Base-by-base conservation (phyloP, 2,329 filamentous ascomycete genomes). In the Aureobasidium sp. region DNA sequence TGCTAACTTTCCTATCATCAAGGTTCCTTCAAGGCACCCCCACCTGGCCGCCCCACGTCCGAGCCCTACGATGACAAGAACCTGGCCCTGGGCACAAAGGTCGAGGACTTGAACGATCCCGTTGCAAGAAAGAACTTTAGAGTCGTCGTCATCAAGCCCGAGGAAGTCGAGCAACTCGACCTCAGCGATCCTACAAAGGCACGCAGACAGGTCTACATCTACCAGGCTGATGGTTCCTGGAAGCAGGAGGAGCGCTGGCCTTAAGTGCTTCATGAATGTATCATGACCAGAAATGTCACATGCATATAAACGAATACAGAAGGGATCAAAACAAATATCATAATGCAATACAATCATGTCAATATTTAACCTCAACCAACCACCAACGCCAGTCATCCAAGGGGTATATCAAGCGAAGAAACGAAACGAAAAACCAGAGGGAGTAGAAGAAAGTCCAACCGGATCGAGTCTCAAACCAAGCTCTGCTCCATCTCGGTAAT, bases 401-500 rank as follows among this genome's bases (percentile, higher is more conserved):
- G 52, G 52, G 52, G 52, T 56, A 56, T 56, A 56, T 44, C 52
- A 60, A 47, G 26, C 12, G 23, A 46, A 39, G 37, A 12, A 50
- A 17, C 17, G 12, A 2, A 29, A 51, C 23, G 1, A 26, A 55
- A 50, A 12, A 39, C 23, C 15, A 48, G 5, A 48, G 9, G 2
- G 32, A 34, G 10, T 13, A 59, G 5, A 48, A 39, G 23, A 37
- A 44, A 34, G 29, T 1, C 4, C 34, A 44, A 26, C 15, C 12
- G 7, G 42, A 3, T 20, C 36, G 15, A 20, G 2, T 32, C 9
- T 61, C 57, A 62, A 4, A 62, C 51, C 62, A 94, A 84, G 62
- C 87, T 88, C 76, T 97, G 92, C 77, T 97, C 94, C 92, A 99
- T 97, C 81, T 99, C 94, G 5, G 90, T 96, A 71, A 99, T 96